These are phyloP conservation scores for Globisporangium nagaii DNA, from an alignment of 352 stramenopile genomes.

Conservation along the genomic window DNA sequence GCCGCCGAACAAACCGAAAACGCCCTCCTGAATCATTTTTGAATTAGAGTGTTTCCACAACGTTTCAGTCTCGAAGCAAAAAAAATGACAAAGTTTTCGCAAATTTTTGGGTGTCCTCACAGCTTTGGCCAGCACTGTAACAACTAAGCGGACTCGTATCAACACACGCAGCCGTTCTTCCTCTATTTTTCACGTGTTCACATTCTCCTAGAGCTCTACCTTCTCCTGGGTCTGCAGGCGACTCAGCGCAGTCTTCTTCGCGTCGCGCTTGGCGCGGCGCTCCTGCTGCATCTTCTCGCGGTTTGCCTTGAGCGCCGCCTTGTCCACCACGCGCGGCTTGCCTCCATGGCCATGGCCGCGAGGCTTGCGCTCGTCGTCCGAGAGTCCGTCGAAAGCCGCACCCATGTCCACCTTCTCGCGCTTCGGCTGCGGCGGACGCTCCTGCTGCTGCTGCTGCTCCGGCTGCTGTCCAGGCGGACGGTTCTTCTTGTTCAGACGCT, in stretches of 20 bases:
- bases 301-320: conserved; percentile 48
- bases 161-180: too few species aligned
- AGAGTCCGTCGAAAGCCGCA: conserved; percentile 58
- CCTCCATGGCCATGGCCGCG: conserved; percentile 5
- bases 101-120: too few species aligned
- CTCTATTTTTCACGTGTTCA: too few species aligned
- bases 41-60: too few species aligned
- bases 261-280: conserved; percentile 40
- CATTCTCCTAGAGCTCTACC: conserved; percentile 47
- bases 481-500: conserved; percentile 14
- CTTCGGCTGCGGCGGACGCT: conserved; percentile 1
- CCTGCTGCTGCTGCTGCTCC: conserved; percentile 4
- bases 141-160: too few species aligned
- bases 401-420: conserved; percentile 71
- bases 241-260: conserved; percentile 55
- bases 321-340: conserved; percentile 37
- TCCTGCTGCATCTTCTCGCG: conserved; percentile 53
- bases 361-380: conserved; percentile 29
- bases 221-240: conserved; percentile 38
- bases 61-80: too few species aligned
- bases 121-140: too few species aligned
- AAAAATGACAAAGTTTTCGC: too few species aligned
- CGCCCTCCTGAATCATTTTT: too few species aligned
- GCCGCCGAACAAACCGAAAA: too few species aligned
- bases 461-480: background rate